A percentile compares a stretch with the other conserved stretches of the same genome.
phyloP scores from a whole-genome alignment of 83 land plant species.

The Thuja plicata region DNA sequence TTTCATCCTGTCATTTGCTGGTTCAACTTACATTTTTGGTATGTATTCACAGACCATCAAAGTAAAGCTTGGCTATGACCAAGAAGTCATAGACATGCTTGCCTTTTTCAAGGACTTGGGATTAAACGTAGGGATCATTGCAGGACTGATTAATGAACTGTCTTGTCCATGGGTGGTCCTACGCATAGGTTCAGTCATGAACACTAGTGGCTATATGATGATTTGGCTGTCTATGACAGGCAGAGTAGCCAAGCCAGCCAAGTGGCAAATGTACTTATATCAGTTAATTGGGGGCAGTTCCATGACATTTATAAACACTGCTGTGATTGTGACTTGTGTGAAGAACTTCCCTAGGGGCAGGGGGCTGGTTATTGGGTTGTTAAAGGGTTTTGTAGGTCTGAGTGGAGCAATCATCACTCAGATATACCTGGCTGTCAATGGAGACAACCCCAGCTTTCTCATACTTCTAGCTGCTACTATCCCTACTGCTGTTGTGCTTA shows the following conservation, averaged over 20 bases:
- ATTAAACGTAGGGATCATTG: conserved; percentile 14
- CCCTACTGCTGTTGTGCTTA: conserved; percentile 14
- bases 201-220: conserved; percentile 7
- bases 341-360: conserved; percentile 31
- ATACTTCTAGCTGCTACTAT: conserved; percentile 21
- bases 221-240: conserved; percentile 12
- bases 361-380: conserved; percentile 32
- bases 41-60: conserved; percentile 16
- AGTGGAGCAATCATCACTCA: conserved; percentile 40
- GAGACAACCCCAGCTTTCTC: neutral
- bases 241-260: conserved; percentile 1
- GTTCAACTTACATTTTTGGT: conserved; percentile 16
- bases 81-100: conserved; percentile 1
- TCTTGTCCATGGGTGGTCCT: conserved; percentile 10
- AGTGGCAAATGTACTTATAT: conserved; percentile 11
- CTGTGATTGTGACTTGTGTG: conserved; percentile 22
- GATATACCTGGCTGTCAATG: conserved; percentile 17
- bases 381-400: conserved; percentile 36
- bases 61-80: neutral
- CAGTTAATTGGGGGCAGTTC: conserved; percentile 13
- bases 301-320: conserved; percentile 31
- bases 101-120: conserved; percentile 23
- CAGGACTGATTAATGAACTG: conserved; percentile 14
- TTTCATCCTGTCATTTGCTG: conserved; percentile 16
- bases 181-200: conserved; percentile 3